A percentile compares a stretch with the other conserved stretches of the same genome.
Conservation (phyloP, 768 basidiomycete genomes). For the Leccinum variicolor region DNA sequence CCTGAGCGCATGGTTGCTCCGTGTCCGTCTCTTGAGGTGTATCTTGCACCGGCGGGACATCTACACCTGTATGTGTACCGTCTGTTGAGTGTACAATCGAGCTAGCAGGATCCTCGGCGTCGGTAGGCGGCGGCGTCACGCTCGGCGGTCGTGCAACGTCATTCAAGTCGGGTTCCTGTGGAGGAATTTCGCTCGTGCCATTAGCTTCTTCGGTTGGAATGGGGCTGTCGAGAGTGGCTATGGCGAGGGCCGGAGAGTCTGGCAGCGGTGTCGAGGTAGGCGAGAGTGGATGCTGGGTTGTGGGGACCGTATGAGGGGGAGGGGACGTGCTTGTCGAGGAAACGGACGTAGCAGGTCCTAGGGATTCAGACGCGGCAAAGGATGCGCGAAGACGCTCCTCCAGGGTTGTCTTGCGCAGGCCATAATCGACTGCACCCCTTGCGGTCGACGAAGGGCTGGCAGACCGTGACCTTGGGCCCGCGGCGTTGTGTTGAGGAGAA, state of each 20-base stretch:
- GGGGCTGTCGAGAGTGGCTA: background rate
- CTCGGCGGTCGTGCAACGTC: background rate
- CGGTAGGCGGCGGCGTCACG: background rate
- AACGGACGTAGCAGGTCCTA: constrained; percentile 39
- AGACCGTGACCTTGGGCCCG: constrained; percentile 18
- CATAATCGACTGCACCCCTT: constrained; percentile 17
- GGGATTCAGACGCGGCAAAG: constrained; percentile 55
- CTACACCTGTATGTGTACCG: background rate
- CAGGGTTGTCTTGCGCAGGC: constrained; percentile 52
- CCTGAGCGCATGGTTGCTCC: background rate
- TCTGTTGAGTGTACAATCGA: background rate
- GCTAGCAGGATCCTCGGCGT: background rate
- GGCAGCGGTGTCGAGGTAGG: constrained; percentile 45
- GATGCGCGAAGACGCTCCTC: constrained; percentile 76
- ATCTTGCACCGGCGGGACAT: background rate
- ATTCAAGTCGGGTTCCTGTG: background rate
- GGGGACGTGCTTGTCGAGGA: constrained; percentile 44
- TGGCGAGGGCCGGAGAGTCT: constrained; percentile 32
- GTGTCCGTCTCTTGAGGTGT: background rate
- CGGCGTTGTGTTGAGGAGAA: constrained; percentile 27
- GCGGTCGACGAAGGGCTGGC: constrained; percentile 21
- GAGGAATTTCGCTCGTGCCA: background rate
- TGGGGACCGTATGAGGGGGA: constrained; percentile 23
- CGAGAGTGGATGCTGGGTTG: constrained; percentile 36
- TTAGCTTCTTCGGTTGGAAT: constrained; percentile 1